Evolutionary conservation across 2,329 filamentous ascomycete species (phyloP), one percentile per base, ranked within the genome.

Genomic region (Monosporascus sp.): DNA sequence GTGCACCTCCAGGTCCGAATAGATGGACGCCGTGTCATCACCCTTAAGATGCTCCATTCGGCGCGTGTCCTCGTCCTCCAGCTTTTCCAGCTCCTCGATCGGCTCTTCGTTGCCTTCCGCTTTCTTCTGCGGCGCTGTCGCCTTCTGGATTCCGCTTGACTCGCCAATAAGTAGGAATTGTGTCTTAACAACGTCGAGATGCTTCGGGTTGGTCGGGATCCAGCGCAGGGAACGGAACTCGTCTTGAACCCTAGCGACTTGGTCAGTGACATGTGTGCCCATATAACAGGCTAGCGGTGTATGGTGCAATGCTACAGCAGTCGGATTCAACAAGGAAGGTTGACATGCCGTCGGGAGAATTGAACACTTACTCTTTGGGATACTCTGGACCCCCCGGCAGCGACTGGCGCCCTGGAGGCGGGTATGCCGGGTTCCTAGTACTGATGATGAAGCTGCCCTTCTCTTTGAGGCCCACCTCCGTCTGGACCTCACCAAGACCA

Each of bases 131-230:
- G 74, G 72, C 61, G 85, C 77, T 0, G 82, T 72, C 0, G 83
- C 85, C 55, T 80, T 81, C 4, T 77, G 73, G 7, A 82, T 63
- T 2, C 80, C 80, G 0, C 81, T 73, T 1, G 79, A 79, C 62
- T 90, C 84, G 7, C 91, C 91, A 45, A 96, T 86, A 53, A 96
- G 77, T 9, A 96, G 72, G 51, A 96, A 79, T 65, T 96, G 89
- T 0, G 87, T 81, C 59, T 89, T 88, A 37, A 78, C 78, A 64
- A 89, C 90, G 61, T 93, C 80, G 3, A 96, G 75, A 60, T 91
- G 84, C 54, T 87, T 82, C 0, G 91, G 88, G 59, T 86, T 77
- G 1, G 89, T 77, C 0, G 89, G 84, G 52, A 84, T 78, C 91
- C 91, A 96, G 45, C 88, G 84, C 2, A 88, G 76, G 7, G 81